Conservation (phyloP, 805 yeast species). For the Pichia paraexigua region DNA sequence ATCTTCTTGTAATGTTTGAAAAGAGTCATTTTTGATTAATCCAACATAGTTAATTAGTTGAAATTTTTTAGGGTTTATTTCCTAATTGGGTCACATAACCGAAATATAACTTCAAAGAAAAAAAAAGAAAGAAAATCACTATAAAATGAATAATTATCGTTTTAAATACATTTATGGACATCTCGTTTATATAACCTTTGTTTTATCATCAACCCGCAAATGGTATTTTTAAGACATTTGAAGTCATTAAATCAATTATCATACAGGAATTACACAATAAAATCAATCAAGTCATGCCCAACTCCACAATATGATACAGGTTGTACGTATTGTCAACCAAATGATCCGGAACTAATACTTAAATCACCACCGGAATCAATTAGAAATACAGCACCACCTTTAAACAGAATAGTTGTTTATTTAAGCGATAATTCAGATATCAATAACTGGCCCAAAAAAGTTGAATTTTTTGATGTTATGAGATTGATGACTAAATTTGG, state of each 20-base stretch:
- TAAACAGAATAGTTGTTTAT: conserved; percentile 51
- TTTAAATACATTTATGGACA: too few relatives aligned
- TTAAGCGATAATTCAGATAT: conserved; percentile 36
- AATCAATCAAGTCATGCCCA: conserved; percentile 34
- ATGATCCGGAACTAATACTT: conserved; percentile 10
- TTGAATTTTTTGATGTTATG: conserved; percentile 42
- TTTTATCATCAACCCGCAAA: too few relatives aligned
- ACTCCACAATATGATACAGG: conserved; percentile 48
- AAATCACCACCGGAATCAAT: conserved; percentile 24
- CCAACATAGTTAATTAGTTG: too few relatives aligned
- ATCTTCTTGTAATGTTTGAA: too few relatives aligned
- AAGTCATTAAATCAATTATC: neutral
- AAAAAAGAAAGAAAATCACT: too few relatives aligned
- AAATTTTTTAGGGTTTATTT: too few relatives aligned
- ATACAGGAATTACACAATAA: neutral
- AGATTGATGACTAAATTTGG: conserved; percentile 1
- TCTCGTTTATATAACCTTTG: too few relatives aligned
- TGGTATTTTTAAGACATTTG: too few relatives aligned
- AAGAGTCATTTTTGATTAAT: too few relatives aligned
- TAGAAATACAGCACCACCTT: conserved; percentile 39
- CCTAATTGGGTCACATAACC: too few relatives aligned
- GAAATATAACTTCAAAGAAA: too few relatives aligned
- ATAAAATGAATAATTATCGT: too few relatives aligned
- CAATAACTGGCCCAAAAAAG: conserved; percentile 39
- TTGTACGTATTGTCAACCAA: conserved; percentile 47